Conservation (phyloP, 106 monocot species). For the Dioscorea zingiberensis region DNA sequence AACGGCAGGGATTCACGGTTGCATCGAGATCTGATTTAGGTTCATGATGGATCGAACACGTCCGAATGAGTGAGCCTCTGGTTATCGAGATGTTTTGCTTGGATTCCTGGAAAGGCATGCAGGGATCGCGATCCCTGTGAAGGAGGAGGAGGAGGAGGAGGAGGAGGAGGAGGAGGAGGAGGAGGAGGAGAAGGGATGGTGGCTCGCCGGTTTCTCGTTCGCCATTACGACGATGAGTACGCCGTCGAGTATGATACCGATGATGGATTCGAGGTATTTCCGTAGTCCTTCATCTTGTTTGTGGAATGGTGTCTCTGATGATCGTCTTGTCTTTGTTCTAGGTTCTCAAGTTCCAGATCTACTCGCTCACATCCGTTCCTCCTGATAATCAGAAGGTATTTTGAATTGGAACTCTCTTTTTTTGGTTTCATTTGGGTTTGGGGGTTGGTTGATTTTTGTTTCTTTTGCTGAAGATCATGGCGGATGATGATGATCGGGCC, state of each 20-base stretch:
- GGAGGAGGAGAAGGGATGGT: slow-evolving; percentile 36
- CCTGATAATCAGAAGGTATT: slow-evolving; percentile 76
- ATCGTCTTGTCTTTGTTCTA: slow-evolving; percentile 10
- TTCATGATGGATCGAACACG: too few relatives aligned
- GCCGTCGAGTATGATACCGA: slow-evolving; percentile 71
- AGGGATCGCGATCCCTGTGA: too few relatives aligned
- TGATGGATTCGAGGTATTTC: slow-evolving; percentile 57
- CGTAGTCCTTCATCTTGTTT: neutral
- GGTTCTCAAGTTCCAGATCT: slow-evolving; percentile 84
- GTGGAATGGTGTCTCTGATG: neutral
- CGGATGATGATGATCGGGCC: slow-evolving; percentile 30
- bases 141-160: too few relatives aligned
- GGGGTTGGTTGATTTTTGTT: neutral
- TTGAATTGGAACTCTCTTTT: neutral
- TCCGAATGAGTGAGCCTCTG: too few relatives aligned
- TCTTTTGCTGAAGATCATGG: slow-evolving; percentile 33
- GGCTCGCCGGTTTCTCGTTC: slow-evolving; percentile 52
- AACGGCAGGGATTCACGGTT: too few relatives aligned
- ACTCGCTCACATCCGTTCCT: slow-evolving; percentile 73
- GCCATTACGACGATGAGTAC: slow-evolving; percentile 36
- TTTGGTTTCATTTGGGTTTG: neutral
- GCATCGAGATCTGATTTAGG: too few relatives aligned
- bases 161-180: too few relatives aligned
- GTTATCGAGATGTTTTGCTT: too few relatives aligned
- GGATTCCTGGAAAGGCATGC: too few relatives aligned